Evolutionary conservation across 495 filamentous ascomycete genomes (phyloP).

Genomic region (Penicillium taxi): DNA sequence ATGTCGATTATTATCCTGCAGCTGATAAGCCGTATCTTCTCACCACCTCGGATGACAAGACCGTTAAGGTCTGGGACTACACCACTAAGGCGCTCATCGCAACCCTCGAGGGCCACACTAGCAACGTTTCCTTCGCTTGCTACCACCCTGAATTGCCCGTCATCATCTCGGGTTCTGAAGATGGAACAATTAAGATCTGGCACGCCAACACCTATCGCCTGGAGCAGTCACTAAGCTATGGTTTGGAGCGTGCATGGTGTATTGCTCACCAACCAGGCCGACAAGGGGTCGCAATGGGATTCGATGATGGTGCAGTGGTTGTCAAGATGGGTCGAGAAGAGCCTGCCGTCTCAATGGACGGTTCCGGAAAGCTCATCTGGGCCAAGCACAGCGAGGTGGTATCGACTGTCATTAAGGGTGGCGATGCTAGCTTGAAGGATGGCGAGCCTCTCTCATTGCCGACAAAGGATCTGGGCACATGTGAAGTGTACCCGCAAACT

Average conservation of each 20-base stretch:
- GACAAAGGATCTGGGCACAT: conserved; percentile 89
- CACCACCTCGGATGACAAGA: conserved; percentile 91
- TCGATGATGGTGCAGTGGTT: conserved; percentile 95
- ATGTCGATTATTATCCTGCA: conserved; percentile 95
- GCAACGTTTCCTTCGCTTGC: conserved; percentile 98
- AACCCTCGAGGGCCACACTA: conserved; percentile 93
- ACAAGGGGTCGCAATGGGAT: conserved; percentile 91
- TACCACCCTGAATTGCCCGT: conserved; percentile 96
- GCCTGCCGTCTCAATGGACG: conserved; percentile 94
- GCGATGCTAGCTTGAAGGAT: conserved; percentile 76
- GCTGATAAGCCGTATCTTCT: conserved; percentile 95
- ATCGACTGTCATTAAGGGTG: conserved; percentile 89
- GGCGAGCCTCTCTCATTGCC: conserved; percentile 76
- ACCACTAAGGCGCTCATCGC: conserved; percentile 96
- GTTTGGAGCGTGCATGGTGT: conserved; percentile 95
- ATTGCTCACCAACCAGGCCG: conserved; percentile 87
- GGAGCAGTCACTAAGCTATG: conserved; percentile 92
- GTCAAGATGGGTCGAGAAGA: conserved; percentile 97
- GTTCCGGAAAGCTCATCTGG: conserved; percentile 91
- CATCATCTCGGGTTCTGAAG: conserved; percentile 98
- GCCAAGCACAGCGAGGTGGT: conserved; percentile 90
- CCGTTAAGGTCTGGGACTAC: conserved; percentile 97
- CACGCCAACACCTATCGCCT: conserved; percentile 94
- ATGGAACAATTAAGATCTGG: conserved; percentile 98
- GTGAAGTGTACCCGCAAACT: conserved; percentile 94